Evolutionary conservation across 768 basidiomycete species (phyloP), one percentile per base, ranked within the genome.

Genomic region (Pulveroboletus sp.): DNA sequence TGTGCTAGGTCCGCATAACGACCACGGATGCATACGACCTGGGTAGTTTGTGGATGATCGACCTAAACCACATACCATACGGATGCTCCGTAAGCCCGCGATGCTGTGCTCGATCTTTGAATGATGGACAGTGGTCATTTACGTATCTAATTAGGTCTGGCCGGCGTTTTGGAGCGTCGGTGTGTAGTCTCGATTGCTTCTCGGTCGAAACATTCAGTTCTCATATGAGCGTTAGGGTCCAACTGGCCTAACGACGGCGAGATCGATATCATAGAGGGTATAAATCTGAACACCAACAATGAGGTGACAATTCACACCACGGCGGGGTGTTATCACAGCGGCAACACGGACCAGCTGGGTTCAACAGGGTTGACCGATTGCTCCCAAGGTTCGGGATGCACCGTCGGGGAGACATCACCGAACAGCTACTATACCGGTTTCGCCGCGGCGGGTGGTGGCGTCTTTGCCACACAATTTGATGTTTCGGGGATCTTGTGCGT

Each of bases 391-490:
- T 44, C 65, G 6, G 69, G 68, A 31, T 69, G 69, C 27, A 68
- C 63, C 30, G 58, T 64, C 18, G 57, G 26, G 8, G 69, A 69
- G 54, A 61, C 55, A 2, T 65, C 64, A 17, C 61, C 51, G 14
- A 69, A 69, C 26, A 70, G 65, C 33, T 70, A 51, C 47, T 39
- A 37, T 3, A 31, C 43, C 6, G 50, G 55, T 18, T 69, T 69
- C 37, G 51, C 60, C 0, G 8, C 27, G 3, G 59, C 58, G 28
- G 80, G 81, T n/a, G 82, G 82, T 6, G 82, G 82, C 5, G 80
- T 83, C 1, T 91, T 73, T 66, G 85, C 85, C 3, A 75, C 83
- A 4, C 84, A 86, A 57, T 82, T 86, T 53, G 86, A 86, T 43
- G 70, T 73, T 6, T 63, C 74, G 1, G 84, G 79, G 17, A 71